phyloP scores from a whole-genome alignment of 2,329 filamentous ascomycete species.

The Aspergillus persii region DNA sequence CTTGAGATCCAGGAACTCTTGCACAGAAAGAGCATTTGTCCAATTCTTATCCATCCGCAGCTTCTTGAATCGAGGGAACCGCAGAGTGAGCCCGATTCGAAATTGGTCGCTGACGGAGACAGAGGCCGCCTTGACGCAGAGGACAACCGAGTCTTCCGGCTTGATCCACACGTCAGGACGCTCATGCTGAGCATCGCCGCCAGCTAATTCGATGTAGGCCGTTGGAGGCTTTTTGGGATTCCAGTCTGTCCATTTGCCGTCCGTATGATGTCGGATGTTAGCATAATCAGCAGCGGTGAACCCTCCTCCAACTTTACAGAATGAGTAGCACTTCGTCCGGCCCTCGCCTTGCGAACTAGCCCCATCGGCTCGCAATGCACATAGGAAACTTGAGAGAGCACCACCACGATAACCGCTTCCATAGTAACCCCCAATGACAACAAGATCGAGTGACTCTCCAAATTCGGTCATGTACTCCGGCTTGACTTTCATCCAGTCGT shows the following conservation, averaged over 20 bases:
- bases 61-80: constrained; percentile 86
- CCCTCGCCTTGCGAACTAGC: constrained; percentile 58
- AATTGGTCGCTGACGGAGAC: constrained; percentile 75
- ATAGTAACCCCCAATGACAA: constrained; percentile 90
- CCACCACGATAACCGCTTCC: constrained; percentile 84
- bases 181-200: constrained; percentile 72
- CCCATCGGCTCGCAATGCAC: constrained; percentile 74
- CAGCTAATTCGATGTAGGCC: constrained; percentile 76
- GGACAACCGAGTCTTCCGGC: constrained; percentile 79
- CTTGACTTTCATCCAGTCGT: constrained; percentile 98
- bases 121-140: constrained; percentile 85
- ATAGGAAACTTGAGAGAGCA: constrained; percentile 80
- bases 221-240: constrained; percentile 72
- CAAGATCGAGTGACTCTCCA: constrained; percentile 85
- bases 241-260: constrained; percentile 91
- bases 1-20: constrained; percentile 74
- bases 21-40: constrained; percentile 72
- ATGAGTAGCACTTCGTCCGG: constrained; percentile 81
- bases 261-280: constrained; percentile 75
- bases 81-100: constrained; percentile 70
- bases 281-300: constrained; percentile 83
- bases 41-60: constrained; percentile 81
- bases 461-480: constrained; percentile 98
- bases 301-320: constrained; percentile 97
- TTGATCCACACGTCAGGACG: constrained; percentile 90